Percentiles rank a stretch among this genome's conserved stretches.
These are phyloP conservation scores for Onygena corvina DNA, from an alignment of 2,329 filamentous ascomycete species.

Conservation along the genomic window DNA sequence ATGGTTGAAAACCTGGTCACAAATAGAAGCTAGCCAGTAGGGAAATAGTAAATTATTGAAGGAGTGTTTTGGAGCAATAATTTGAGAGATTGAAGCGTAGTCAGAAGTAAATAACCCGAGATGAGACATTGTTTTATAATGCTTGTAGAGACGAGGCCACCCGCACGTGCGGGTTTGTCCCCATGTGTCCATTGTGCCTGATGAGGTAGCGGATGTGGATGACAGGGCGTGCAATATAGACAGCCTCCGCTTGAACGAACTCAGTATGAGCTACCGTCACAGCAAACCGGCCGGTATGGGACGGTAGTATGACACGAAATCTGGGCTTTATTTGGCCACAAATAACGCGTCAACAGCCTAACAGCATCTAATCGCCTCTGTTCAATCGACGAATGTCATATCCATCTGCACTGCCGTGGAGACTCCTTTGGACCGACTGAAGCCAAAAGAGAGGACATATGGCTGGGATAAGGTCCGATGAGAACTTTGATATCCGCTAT, in stretches of 20 bases:
- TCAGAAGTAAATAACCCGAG: background rate
- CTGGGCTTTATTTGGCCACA: no score
- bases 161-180: no score
- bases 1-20: slow-evolving; percentile 16
- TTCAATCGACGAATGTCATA: background rate
- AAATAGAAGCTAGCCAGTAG: background rate
- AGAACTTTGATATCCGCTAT: background rate
- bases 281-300: background rate
- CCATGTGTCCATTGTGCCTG: background rate
- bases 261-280: background rate
- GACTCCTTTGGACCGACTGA: background rate
- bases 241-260: background rate
- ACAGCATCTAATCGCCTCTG: background rate
- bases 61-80: background rate
- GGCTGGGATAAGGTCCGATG: background rate
- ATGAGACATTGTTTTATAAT: background rate
- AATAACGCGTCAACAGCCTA: background rate
- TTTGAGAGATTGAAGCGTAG: background rate
- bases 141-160: background rate
- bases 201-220: background rate
- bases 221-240: background rate
- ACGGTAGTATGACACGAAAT: background rate
- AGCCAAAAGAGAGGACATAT: background rate
- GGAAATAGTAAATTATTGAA: background rate
- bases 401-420: background rate